Base-by-base conservation (phyloP, 2,329 filamentous ascomycete genomes). In the Tolypocladium nubicola region DNA sequence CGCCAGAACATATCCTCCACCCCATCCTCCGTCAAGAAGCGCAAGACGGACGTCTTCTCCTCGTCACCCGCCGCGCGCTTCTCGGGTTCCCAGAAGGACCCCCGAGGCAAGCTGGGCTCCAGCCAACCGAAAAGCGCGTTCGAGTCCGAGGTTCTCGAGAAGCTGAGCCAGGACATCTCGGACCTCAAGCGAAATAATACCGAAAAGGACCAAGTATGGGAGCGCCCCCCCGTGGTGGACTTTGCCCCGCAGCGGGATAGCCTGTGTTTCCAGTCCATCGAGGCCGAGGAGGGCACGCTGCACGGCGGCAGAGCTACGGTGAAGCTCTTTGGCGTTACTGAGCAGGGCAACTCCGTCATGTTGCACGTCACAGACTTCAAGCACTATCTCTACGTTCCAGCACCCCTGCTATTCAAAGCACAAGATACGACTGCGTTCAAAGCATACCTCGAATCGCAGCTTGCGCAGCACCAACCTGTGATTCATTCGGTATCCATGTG, bases 321-420 rank as follows among this genome's bases (percentile, higher is more conserved):
- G 58, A 95, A 94, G 76, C 80, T 99, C 23, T 99, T 97, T 73
- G 94, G 94, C 65, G 91, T 97, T 4, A 96, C 90, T 1, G 73
- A 83, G 65, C 71, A 78, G 60, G 94, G 94, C 56, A 88, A 99
- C 72, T 99, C 94, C 3, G 90, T 96, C 43, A 83, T 99, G 71
- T 79, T 99, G 14, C 94, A 99, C 71, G 92, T 99, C 61, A 96
- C 89, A 19, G 90, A 91, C 67, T 99, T 99, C 73, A 87, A 90
- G 64, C 94, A 99, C 71, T 99, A 99, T 69, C 84, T 99, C 57
- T 99, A 96, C 67, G 85, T 97, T 52, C 88, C 90, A 11, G 94
- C 95, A 0, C 94, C 94, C 0, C 76, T 92, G 10, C 82, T 84
- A 33, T 99, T 99, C 71, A 83, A 83, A 35, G 84, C 84, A 52